Evolutionary conservation across 129 eudicot species (phyloP), one percentile per base, ranked within the genome.

Genomic region (Pulicaria dysenterica): DNA sequence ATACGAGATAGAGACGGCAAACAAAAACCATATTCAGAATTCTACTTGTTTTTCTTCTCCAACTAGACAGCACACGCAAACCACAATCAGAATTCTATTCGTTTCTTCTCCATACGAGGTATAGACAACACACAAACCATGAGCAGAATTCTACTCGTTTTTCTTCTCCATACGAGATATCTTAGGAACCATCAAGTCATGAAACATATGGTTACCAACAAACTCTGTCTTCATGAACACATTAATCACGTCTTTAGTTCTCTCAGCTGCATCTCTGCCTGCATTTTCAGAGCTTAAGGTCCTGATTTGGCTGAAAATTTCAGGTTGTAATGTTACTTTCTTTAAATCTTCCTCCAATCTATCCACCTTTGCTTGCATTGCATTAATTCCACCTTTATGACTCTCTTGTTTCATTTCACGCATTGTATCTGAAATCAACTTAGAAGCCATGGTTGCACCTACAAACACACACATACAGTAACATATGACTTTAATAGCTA

Each of bases 151-250:
- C 56, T 64, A 74, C 65, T 74, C 39, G 1, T 31, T 64, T 36
- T 15, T 41, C 64, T 47, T 31, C 51, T 70, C 57, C 4, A 5
- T 24, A 50, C 41, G 57, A 77, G 62, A 7, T 24, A 48, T 42
- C 69, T 58, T 77, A 17, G 69, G 69, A 54, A 76, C 75, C 75
- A 76, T 38, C 61, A 68, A 68, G 51, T 59, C 75, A 58, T 45
- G 40, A 58, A 68, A 59, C 75, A 68, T 58, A 34, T 68, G 45
- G 38, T 67, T 76, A 67, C 81, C 69, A 49, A 68, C 63, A 31
- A 76, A 76, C 6, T 67, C 61, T 0, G 58, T 68, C 62, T 47
- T 48, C 75, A 68, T 48, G 62, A 77, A 76, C 50, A 31, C 19
- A 60, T 46, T 56, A 15, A 76, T 67, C 43, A 58, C 8, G 38